phyloP scores from a whole-genome alignment of 2,329 filamentous ascomycete genomes.

The Phyllosticta citribraziliensis region DNA sequence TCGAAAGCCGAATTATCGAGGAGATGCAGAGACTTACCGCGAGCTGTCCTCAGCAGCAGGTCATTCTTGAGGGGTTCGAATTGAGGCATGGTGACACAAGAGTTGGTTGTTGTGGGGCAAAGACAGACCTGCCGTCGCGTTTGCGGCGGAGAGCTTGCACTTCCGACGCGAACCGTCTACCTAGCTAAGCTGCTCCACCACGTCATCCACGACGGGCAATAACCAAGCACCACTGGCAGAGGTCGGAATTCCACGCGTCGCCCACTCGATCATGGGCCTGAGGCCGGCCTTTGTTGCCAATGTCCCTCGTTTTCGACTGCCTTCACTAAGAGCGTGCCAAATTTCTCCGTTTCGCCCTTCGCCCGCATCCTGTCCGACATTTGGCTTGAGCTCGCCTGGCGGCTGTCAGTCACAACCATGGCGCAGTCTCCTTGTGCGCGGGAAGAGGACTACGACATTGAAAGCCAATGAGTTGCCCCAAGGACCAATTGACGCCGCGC shows the following conservation, averaged over 20 bases:
- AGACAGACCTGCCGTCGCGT: neutral
- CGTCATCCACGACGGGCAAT: neutral
- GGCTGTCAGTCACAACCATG: neutral
- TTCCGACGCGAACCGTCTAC: neutral
- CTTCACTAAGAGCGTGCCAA: neutral
- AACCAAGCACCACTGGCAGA: neutral
- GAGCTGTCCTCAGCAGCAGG: conserved; percentile 77
- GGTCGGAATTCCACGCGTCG: neutral
- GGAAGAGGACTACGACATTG: conserved; percentile 28
- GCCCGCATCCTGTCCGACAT: neutral
- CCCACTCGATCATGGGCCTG: neutral
- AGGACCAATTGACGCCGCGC: conserved; percentile 39
- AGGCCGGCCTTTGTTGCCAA: neutral
- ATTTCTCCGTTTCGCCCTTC: neutral
- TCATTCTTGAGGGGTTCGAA: conserved; percentile 90
- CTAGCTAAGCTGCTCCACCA: neutral
- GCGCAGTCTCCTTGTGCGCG: conserved; percentile 13
- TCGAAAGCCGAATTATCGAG: neutral
- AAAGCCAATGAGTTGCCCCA: conserved; percentile 42
- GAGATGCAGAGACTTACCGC: conserved; percentile 48
- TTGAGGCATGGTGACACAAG: conserved; percentile 46
- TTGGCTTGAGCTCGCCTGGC: neutral
- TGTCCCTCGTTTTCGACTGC: neutral
- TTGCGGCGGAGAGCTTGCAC: neutral
- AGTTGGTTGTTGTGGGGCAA: neutral